Evolutionary conservation across 192 early-diverging fungal species (phyloP), one percentile per base, ranked within the genome.

Genomic region (Backusella circina): DNA sequence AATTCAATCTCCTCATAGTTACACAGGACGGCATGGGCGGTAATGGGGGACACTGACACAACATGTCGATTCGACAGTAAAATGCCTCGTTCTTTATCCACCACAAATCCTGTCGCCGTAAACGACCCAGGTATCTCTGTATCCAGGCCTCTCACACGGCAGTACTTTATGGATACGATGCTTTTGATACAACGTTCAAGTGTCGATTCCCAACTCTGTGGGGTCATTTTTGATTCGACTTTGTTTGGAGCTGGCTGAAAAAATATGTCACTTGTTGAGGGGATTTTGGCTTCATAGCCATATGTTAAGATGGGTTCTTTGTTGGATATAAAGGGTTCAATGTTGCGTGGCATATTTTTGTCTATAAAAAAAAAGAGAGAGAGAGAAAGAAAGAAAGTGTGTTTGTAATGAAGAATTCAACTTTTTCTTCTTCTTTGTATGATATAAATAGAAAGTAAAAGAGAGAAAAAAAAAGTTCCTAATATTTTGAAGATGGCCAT

Each of bases 51-150:
- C 9, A 90, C 82, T 5, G 88, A 90, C 3, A 93, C 91, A 13
- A 94, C 93, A 79, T 94, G 93, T 12, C 91, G 84, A 79, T 94
- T 94, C 18, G 93, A 90, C 16, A 94, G 80, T 30, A 94, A 88
- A 23, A 94, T 88, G 2, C 93, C 93, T 35, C 86, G 85, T 73
- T 90, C 67, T 0, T 88, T 90, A 75, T 94, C 92, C 9, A 94
- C 92, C n/a, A 94, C 80, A 71, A 93, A 93, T 10, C 93, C 93
- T 2, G 93, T 90, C 6, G 93, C 93, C 10, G 84, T 81, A 65
- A 84, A 89, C 65, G 82, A 86, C 79, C 90, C 90, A 37, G 91
- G 89, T 30, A 84, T 88, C 81, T 93, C 92, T 0, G 92, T 92
- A 77, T 93, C 92, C 44, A 93, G 90, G 47, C 86, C 85, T 51